Conservation (phyloP, 306 rosid genomes). For the Hippophae rhamnoides region DNA sequence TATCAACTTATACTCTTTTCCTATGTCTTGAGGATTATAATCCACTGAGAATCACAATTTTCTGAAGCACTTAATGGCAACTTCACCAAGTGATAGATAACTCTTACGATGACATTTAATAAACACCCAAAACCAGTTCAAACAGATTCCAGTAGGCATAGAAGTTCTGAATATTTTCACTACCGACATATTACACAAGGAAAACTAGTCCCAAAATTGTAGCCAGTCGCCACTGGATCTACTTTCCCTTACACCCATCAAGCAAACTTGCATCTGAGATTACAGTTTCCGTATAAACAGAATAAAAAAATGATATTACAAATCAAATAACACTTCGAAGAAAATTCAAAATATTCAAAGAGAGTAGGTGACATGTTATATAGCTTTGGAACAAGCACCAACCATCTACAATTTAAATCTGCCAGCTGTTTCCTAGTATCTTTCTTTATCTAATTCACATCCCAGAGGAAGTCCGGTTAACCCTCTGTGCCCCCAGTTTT, state of each 20-base stretch:
- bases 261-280: conserved; percentile 3
- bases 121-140: neutral
- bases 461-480: conserved; percentile 67
- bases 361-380: conserved; percentile 2
- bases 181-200: conserved; percentile 15
- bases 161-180: neutral
- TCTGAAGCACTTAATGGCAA: too few species aligned
- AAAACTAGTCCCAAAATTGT: conserved; percentile 10
- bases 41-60: too few species aligned
- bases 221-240: conserved; percentile 8
- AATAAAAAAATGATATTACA: conserved; percentile 22
- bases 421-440: conserved; percentile 13
- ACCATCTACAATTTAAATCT: conserved; percentile 22
- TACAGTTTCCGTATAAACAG: neutral
- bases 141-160: neutral
- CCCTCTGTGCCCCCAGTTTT: conserved; percentile 85
- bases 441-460: conserved; percentile 29
- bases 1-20: too few species aligned
- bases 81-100: too few species aligned
- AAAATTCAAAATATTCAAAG: conserved; percentile 14
- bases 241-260: conserved; percentile 3
- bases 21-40: too few species aligned
- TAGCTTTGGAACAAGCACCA: neutral
- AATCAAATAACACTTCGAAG: conserved; percentile 13
- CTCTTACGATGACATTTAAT: too few species aligned